Evolutionary conservation across 208 protist genomes (phyloP), one percentile per base, ranked within the genome.

Genomic region (Acanthamoeba sp.): DNA sequence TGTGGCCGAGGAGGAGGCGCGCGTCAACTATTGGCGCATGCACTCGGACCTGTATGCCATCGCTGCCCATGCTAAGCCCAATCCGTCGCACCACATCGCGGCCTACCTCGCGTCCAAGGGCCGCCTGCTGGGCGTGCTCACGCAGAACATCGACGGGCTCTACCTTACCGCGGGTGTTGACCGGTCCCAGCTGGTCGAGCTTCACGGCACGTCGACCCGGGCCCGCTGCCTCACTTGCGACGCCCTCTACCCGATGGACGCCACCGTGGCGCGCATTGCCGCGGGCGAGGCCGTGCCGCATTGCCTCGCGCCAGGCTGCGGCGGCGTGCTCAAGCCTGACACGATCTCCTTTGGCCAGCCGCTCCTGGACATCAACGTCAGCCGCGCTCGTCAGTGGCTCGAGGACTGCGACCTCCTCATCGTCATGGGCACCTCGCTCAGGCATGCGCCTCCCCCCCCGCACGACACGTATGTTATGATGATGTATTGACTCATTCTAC

Each of bases 381-480:
- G 5, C 22, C 62, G 85, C n/a, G 85, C 85, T 5, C 55, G 62
- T 32, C 52, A 45, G 38, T 66, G 52, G 57, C 36, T 91, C 12
- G 62, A 64, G 22, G 57, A 27, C 9, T 91, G 85, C 85, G 85
- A 91, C 85, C 85, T 91, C 24, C 85, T 91, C 62, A 91, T 91
- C 85, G 62, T 91, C 36, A 91, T 91, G 85, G 85, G 85, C 52
- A 91, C 85, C 24, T 91, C 85, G 29, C 85, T 91, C 32, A 66
- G 57, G 84, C 66, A 64, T 36, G 27, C 0, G 27, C n/a, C n/a
- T 22, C n/a, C 27, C 57, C 57, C 24, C 27, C 57, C n/a, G 20
- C 0, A 34, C 4, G 7, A 66, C 20, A 10, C 18, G 0, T 50
- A 14, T 6, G 9, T 50, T 6, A 50, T 50, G 5, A 6, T 50